phyloP scores from a whole-genome alignment of 148 eudicot species.

The Rhododendron vialii region DNA sequence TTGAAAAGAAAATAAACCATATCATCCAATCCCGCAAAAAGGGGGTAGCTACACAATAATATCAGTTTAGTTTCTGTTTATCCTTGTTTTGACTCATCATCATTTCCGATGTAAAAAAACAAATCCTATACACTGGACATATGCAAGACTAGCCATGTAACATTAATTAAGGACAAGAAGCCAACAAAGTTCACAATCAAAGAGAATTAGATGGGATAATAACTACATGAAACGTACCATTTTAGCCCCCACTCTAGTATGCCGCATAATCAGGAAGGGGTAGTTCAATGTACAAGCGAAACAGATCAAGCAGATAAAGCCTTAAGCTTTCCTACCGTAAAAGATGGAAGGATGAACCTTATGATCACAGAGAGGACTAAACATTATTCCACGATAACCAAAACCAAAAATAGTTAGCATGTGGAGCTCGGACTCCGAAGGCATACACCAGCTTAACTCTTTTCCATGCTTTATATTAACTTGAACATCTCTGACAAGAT shows the following conservation, averaged over 20 bases:
- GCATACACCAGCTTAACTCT: neutral
- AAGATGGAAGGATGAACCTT: neutral
- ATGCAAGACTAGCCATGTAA: neutral
- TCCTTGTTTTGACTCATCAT: neutral
- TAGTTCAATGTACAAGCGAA: neutral
- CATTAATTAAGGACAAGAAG: neutral
- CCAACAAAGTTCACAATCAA: neutral
- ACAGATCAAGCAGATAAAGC: neutral
- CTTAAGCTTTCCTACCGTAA: neutral
- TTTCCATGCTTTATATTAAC: neutral
- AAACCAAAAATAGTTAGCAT: neutral
- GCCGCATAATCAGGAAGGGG: neutral
- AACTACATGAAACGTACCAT: neutral
- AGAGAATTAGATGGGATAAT: neutral
- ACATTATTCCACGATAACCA: neutral
- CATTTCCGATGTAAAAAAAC: neutral
- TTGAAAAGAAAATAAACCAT: neutral
- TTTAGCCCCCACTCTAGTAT: neutral
- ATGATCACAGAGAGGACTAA: too few relatives aligned
- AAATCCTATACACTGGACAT: neutral
- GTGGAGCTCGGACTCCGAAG: neutral
- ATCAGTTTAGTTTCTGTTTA: neutral
- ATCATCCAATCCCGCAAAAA: neutral
- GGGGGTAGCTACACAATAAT: neutral
- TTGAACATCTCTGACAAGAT: neutral